Evolutionary conservation across 257 asterid species (phyloP), one percentile per base, ranked within the genome.

Genomic region (Solanum commersonii): DNA sequence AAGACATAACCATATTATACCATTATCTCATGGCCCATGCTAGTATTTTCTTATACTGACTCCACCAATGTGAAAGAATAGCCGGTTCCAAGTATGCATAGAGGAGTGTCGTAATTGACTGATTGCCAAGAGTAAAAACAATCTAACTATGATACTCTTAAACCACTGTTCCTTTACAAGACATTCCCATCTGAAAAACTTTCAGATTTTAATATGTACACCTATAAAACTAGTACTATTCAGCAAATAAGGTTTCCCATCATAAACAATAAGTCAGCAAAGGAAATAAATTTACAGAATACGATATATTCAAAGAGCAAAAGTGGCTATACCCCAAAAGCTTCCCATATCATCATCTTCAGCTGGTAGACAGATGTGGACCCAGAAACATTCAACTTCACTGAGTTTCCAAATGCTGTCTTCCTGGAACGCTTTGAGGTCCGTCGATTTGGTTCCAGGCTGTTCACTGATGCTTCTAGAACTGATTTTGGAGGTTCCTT

Each of bases 301-400:
- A 63, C 9, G 38, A 85, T 8, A 34, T 52, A 33, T 74, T 34
- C 81, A 85, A n/a, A n/a, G 52, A 52, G 44, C 76, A 27, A n/a
- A 42, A 12, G 34, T 16, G 34, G 87, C 12, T 94, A 87, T 95
- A 97, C 99, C 96, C 98, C 99, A 90, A 97, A 97, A 49, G 99
- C 92, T 93, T 97, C 98, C 99, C 99, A 97, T 90, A 97, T 96
- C 99, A 97, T 96, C 99, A 97, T 94, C 93, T 95, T 97, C 91
- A 97, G 95, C 91, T 97, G 98, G 94, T 94, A 95, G 89, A 97
- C 65, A 70, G 99, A 94, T 87, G 99, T 97, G 79, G 95, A 91
- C 68, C 95, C 96, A 81, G 99, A 97, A 72, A 96, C 99, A 86
- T 92, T 94, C 90, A 96, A 85, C 87, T 94, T 97, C 85, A 93